Evolutionary conservation across 495 filamentous ascomycete genomes (phyloP).

Genomic region (Penicillium manginii): DNA sequence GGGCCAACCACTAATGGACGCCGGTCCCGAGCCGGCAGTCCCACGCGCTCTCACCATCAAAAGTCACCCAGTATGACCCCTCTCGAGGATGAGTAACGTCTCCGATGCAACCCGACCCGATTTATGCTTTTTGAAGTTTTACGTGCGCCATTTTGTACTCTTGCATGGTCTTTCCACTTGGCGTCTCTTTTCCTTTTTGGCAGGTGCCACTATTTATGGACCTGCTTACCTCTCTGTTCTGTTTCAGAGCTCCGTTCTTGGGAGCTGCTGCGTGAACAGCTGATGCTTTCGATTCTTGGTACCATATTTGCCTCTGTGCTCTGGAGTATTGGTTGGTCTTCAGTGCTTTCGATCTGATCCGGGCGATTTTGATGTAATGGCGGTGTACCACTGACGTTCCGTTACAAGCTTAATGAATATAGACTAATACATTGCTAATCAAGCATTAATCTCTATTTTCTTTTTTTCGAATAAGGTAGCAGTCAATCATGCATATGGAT

Average conservation of each 20-base stretch:
- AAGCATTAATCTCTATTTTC: too few species aligned
- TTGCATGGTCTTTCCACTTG: slow-evolving; percentile 29
- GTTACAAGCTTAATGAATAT: slow-evolving; percentile 28
- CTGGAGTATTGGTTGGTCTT: slow-evolving; percentile 32
- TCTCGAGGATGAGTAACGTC: slow-evolving; percentile 45
- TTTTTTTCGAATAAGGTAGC: too few species aligned
- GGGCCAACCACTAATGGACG: slow-evolving; percentile 50
- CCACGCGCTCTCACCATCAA: slow-evolving; percentile 44
- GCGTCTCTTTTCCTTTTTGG: slow-evolving; percentile 21
- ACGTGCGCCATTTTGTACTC: slow-evolving; percentile 10
- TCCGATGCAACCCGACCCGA: slow-evolving; percentile 19
- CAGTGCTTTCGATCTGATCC: slow-evolving; percentile 27
- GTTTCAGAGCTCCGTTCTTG: background rate
- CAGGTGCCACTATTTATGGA: slow-evolving; percentile 4
- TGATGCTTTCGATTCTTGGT: slow-evolving; percentile 29
- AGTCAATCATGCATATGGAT: too few species aligned
- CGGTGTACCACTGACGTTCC: slow-evolving; percentile 29
- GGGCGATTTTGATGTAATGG: slow-evolving; percentile 30
- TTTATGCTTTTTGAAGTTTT: slow-evolving; percentile 17
- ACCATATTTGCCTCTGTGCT: slow-evolving; percentile 32
- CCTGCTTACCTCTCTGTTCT: background rate
- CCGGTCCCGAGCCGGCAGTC: slow-evolving; percentile 49
- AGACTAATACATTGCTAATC: slow-evolving; percentile 29
- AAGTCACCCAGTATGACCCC: slow-evolving; percentile 49
- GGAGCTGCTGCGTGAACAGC: slow-evolving; percentile 4